phyloP scores from a whole-genome alignment of 768 basidiomycete species.

The Coprinopsis cinerea region DNA sequence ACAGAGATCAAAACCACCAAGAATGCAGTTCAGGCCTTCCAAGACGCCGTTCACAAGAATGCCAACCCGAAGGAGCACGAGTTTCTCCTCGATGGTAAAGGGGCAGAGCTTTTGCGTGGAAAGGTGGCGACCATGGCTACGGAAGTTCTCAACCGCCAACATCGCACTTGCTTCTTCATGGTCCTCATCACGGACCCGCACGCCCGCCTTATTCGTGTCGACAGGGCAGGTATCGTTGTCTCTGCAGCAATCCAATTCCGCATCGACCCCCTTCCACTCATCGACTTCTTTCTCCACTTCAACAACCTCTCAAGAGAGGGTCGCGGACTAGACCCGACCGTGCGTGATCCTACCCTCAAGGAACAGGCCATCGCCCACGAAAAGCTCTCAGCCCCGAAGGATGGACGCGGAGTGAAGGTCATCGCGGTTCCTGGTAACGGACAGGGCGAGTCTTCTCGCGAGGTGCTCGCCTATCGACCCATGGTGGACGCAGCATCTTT shows the following conservation, averaged over 20 bases:
- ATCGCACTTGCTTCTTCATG: conserved; percentile 22
- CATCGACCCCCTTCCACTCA: conserved; percentile 14
- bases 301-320: conserved; percentile 6
- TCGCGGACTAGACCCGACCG: conserved; percentile 24
- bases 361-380: too few relatives aligned
- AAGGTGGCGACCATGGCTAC: conserved; percentile 20
- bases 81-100: neutral
- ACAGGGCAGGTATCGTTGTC: conserved; percentile 27
- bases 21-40: too few relatives aligned
- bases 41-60: too few relatives aligned
- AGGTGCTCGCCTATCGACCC: conserved; percentile 13
- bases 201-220: conserved; percentile 26
- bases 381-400: too few relatives aligned
- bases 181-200: conserved; percentile 19
- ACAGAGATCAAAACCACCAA: neutral
- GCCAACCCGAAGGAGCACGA: too few relatives aligned
- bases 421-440: conserved; percentile 8
- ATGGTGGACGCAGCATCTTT: conserved; percentile 15
- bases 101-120: conserved; percentile 9
- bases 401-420: conserved; percentile 1
- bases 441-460: neutral
- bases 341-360: too few relatives aligned
- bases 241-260: conserved; percentile 21
- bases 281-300: conserved; percentile 27
- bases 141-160: conserved; percentile 20